Conservation (phyloP, 768 basidiomycete species). For the Serendipita sp. region DNA sequence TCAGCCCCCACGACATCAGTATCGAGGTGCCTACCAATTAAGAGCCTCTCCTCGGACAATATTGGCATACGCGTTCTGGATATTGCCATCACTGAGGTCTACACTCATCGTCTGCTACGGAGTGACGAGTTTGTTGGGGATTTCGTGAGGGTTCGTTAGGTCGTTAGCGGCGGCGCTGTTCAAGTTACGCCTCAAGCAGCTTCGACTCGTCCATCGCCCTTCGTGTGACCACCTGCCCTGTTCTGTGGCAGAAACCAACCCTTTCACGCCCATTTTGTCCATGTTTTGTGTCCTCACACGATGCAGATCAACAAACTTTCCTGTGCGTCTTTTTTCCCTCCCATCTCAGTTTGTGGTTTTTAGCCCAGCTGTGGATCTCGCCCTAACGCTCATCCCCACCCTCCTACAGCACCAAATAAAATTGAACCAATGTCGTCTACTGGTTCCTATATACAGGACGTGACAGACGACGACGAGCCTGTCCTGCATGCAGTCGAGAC, state of each 20-base stretch:
- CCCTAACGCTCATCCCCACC: background rate
- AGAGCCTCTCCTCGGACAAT: conserved; percentile 1
- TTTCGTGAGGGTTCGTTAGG: background rate
- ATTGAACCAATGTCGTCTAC: background rate
- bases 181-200: background rate
- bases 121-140: background rate
- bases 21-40: background rate
- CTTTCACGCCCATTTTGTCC: background rate
- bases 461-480: background rate
- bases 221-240: background rate
- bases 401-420: conserved; percentile 1
- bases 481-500: background rate
- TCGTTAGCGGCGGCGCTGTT: background rate
- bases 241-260: background rate
- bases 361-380: background rate
- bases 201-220: background rate
- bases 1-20: background rate
- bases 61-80: background rate
- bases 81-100: background rate
- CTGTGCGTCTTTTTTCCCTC: background rate
- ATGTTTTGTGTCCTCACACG: conserved; percentile 2
- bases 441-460: conserved; percentile 1
- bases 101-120: background rate
- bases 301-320: conserved; percentile 1
- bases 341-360: background rate